A percentile compares a stretch with the other conserved stretches of the same genome.
Evolutionary conservation across 2,329 filamentous ascomycete genomes (phyloP).

Genomic region (Talaromyces albobiverticillius): DNA sequence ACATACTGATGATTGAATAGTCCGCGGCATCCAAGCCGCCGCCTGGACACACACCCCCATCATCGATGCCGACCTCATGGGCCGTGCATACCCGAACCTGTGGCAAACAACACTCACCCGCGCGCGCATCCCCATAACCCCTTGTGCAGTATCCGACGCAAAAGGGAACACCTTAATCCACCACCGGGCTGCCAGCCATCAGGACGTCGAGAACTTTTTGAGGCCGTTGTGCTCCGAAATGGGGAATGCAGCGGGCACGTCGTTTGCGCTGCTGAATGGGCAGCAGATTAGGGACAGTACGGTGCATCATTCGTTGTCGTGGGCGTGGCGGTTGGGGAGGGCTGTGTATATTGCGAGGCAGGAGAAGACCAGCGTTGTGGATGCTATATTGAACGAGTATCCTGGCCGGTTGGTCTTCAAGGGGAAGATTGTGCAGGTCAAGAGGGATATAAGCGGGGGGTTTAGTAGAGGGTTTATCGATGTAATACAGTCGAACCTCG

Average conservation of each 20-base stretch:
- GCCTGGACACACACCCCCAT: constrained; percentile 17
- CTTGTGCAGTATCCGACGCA: constrained; percentile 42
- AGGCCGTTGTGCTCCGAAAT: constrained; percentile 42
- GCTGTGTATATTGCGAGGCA: constrained; percentile 51
- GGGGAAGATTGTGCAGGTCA: constrained; percentile 62
- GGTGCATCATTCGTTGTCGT: constrained; percentile 20
- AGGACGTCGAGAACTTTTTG: constrained; percentile 39
- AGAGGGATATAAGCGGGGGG: constrained; percentile 33
- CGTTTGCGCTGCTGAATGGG: background rate
- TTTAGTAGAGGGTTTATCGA: background rate
- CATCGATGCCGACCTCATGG: constrained; percentile 46
- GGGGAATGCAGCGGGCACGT: constrained; percentile 21
- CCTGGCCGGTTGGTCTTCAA: constrained; percentile 55
- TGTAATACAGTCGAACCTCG: constrained; percentile 48
- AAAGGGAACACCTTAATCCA: constrained; percentile 46
- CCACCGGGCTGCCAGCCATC: constrained; percentile 39
- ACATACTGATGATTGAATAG: no score
- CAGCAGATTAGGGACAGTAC: background rate
- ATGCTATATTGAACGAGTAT: background rate
- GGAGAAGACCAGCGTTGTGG: constrained; percentile 44
- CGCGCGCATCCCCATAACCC: constrained; percentile 34
- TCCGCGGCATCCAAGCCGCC: background rate
- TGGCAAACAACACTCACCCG: constrained; percentile 47
- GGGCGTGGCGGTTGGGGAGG: constrained; percentile 56
- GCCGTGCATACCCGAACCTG: constrained; percentile 43